Evolutionary conservation across 805 yeast genomes (phyloP), one percentile per base, ranked within the genome.

Genomic region (Nakazawaea wyomingensis): DNA sequence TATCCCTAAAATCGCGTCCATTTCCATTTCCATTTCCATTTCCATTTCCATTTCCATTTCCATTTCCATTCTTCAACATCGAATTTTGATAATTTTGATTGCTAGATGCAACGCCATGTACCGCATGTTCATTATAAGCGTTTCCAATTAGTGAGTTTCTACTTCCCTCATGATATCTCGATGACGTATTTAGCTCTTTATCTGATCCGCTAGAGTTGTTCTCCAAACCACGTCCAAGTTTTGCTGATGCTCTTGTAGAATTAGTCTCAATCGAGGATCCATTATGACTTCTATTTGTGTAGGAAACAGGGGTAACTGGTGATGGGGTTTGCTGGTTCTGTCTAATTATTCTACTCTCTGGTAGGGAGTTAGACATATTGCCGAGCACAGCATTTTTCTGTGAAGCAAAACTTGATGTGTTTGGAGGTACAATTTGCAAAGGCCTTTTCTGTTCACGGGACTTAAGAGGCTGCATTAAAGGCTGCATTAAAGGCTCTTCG

Each of bases 311-410:
- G 10, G 22, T 32, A 6, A 32, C 9, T 19, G 35, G 22, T 8
- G 35, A 32, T 9, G 35, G 16, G 6, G 20, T 10, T 17, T 32
- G 22, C 21, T 32, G 35, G 11, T 19, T 9, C 11, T 32, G 20
- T 32, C 35, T 32, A 7, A 11, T 14, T 10, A 37, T 27, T 18
- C 39, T 26, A 18, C 39, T 37, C 14, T 37, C 39, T 7, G 39
- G 39, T 16, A 37, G 17, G 18, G 7, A 17, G n/a, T 18, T 19
- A 14, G 39, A 10, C 5, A 33, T 27, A 17, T 27, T 5, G 17
- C 39, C 26, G 13, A 37, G 39, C 11, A 37, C 39, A 5, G 39
- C 39, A 26, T 17, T 37, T 28, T 37, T 26, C 26, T 37, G 32
- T 11, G 39, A 20, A 18, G 26, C 32, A 26, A 37, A 37, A 10